These are phyloP conservation scores for Lasiodiplodia sp. DNA, from an alignment of 2,329 filamentous ascomycete species.

Conservation along the genomic window DNA sequence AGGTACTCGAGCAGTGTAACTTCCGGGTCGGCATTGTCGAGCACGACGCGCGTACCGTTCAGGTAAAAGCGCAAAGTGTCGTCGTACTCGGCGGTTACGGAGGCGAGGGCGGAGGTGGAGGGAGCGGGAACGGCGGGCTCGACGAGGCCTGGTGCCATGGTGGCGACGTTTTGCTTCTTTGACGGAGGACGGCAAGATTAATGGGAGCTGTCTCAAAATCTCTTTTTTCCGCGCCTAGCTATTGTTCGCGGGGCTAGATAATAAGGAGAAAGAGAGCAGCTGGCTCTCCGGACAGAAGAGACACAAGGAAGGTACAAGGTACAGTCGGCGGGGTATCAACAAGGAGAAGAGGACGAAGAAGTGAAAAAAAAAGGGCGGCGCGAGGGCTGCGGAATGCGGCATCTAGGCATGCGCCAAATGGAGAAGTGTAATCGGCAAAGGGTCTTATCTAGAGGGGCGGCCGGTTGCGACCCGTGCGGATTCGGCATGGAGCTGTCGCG, in stretches of 20 bases:
- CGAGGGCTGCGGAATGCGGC: not conserved
- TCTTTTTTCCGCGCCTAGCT: not conserved
- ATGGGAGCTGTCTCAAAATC: not conserved
- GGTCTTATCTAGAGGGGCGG: constrained; percentile 29
- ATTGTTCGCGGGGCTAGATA: not conserved
- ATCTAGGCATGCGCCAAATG: not conserved
- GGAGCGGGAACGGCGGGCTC: constrained; percentile 56
- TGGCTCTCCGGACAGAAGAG: not conserved
- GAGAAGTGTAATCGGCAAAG: constrained; percentile 18
- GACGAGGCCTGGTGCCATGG: constrained; percentile 67
- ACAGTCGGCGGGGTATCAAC: not conserved
- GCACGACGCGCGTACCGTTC: constrained; percentile 86
- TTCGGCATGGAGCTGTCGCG: not conserved
- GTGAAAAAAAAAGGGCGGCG: not conserved
- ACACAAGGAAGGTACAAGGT: not conserved
- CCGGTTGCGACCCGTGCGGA: constrained; percentile 22
- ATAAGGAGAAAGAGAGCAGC: not conserved
- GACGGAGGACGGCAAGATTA: not conserved
- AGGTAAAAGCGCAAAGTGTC: constrained; percentile 92
- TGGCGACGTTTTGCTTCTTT: constrained; percentile 1
- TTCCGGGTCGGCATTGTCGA: constrained; percentile 90
- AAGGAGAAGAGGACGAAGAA: not conserved
- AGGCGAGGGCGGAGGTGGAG: constrained; percentile 58
- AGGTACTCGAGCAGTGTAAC: constrained; percentile 92
- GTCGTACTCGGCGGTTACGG: constrained; percentile 79